These are phyloP conservation scores for Prunus salicina DNA, from an alignment of 306 rosid species.

Conservation along the genomic window DNA sequence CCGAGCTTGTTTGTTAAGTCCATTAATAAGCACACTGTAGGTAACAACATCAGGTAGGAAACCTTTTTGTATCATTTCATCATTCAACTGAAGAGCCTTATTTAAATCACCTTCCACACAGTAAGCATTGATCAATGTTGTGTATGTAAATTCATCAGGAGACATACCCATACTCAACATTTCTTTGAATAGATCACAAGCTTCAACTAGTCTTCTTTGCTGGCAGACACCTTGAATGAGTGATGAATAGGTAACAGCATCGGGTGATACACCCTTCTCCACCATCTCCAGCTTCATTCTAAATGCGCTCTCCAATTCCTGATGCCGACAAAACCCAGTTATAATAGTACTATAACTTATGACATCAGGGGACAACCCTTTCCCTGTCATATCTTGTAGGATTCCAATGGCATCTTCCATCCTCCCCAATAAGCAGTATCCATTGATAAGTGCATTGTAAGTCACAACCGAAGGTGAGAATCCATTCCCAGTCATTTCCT, in stretches of 20 bases:
- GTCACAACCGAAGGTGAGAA: constrained; percentile 75
- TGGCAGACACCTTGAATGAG: constrained; percentile 77
- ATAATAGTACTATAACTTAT: constrained; percentile 83
- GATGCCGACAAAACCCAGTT: constrained; percentile 65
- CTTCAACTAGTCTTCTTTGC: constrained; percentile 58
- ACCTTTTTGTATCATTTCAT: constrained; percentile 34
- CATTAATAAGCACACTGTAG: constrained; percentile 86
- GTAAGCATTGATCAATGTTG: too few species aligned
- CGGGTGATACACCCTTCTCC: constrained; percentile 58
- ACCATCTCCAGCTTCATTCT: constrained; percentile 68
- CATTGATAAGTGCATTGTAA: constrained; percentile 72
- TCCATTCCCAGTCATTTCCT: constrained; percentile 64
- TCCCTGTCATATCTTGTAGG: constrained; percentile 53
- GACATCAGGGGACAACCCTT: constrained; percentile 67
- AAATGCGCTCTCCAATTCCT: constrained; percentile 62
- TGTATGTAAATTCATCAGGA: constrained; percentile 59
- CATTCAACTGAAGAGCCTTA: too few species aligned
- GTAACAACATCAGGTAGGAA: constrained; percentile 21
- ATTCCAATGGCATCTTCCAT: constrained; percentile 63
- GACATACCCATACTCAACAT: constrained; percentile 47
- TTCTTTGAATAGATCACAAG: constrained; percentile 64
- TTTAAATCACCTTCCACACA: too few species aligned
- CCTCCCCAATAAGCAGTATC: constrained; percentile 63
- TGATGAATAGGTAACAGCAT: constrained; percentile 60
- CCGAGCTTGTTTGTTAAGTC: constrained; percentile 75